phyloP scores from a whole-genome alignment of 192 early-diverging fungal genomes.

The Anaeromyces robustus region DNA sequence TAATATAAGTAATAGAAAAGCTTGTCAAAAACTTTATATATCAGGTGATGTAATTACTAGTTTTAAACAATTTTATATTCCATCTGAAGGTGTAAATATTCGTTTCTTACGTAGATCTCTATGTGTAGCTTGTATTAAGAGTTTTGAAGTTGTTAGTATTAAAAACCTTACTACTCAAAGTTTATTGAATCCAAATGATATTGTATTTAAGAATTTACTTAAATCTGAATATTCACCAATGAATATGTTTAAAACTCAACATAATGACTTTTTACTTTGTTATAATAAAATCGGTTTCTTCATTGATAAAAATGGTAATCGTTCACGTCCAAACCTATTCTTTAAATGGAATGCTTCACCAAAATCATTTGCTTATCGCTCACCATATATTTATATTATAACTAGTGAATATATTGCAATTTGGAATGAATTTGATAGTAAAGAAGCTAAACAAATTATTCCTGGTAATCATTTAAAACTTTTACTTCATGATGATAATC shows the following conservation, averaged over 20 bases:
- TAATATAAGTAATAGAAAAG: not conserved
- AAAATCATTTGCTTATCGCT: not conserved
- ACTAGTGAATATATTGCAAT: not conserved
- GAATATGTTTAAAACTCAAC: not conserved
- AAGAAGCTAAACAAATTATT: not conserved
- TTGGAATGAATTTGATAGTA: not conserved
- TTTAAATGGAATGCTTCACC: not conserved
- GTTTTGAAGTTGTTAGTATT: not conserved
- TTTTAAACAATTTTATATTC: not conserved
- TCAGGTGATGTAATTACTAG: not conserved
- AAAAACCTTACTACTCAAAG: not conserved
- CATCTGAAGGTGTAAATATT: not conserved
- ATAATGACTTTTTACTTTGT: not conserved
- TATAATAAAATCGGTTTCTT: constrained; percentile 64
- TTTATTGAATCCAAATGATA: not conserved
- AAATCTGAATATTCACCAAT: not conserved
- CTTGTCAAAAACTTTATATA: not conserved
- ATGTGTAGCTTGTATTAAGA: not conserved
- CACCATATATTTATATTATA: not conserved
- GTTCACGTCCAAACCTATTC: not conserved
- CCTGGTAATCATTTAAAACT: not conserved
- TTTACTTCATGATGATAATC: not conserved
- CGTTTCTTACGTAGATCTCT: not conserved
- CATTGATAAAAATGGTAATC: constrained; percentile 67
- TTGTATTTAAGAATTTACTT: not conserved